Percentiles rank a stretch among this genome's conserved stretches.
Conservation (phyloP, 148 eudicot species). For the Nyssa sinensis region DNA sequence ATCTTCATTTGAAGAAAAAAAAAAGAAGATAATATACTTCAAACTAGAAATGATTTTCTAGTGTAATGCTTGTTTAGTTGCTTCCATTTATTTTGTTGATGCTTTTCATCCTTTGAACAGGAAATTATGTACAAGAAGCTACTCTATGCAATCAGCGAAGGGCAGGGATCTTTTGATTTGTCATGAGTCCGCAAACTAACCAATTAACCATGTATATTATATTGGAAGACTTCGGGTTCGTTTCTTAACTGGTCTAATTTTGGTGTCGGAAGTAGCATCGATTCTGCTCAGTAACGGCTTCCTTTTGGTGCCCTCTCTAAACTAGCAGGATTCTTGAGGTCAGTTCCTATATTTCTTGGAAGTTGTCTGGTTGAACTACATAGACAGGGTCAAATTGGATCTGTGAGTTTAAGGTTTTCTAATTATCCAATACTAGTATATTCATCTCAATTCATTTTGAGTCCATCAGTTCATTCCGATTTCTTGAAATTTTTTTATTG, state of each 20-base stretch:
- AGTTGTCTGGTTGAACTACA: neutral
- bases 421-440: neutral
- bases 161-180: slow-evolving; percentile 88
- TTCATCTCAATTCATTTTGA: neutral
- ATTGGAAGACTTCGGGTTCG: slow-evolving; percentile 8
- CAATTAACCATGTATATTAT: slow-evolving; percentile 13
- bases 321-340: slow-evolving; percentile 12
- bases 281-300: slow-evolving; percentile 1
- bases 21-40: neutral
- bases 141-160: slow-evolving; percentile 76
- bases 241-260: slow-evolving; percentile 25
- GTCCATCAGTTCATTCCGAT: neutral
- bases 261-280: slow-evolving; percentile 11
- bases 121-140: slow-evolving; percentile 78
- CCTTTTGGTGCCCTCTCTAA: slow-evolving; percentile 12
- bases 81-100: slow-evolving; percentile 18
- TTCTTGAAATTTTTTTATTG: neutral
- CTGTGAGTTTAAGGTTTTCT: neutral
- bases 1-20: neutral
- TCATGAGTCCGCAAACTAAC: slow-evolving; percentile 34
- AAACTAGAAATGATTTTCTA: neutral
- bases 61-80: neutral
- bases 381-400: neutral
- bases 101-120: slow-evolving; percentile 29
- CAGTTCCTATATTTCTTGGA: neutral